Percentiles rank a stretch among this genome's conserved stretches.
Evolutionary conservation across 1,284 basidiomycete species (phyloP).

Genomic region (Uromyces viciae-fabae): DNA sequence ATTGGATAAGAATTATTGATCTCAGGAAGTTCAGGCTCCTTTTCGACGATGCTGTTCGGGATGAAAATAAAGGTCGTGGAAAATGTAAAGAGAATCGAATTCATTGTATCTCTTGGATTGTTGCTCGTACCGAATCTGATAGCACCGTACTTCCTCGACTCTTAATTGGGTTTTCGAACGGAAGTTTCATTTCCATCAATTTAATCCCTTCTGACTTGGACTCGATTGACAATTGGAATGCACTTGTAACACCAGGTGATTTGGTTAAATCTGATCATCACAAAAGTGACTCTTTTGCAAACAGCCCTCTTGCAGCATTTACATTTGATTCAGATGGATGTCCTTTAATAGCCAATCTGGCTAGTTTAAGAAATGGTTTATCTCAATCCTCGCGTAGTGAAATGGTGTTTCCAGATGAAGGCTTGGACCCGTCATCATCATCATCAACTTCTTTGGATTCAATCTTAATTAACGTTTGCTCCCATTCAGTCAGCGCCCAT

Average conservation of each 20-base stretch:
- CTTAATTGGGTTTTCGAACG: slow-evolving; percentile 23
- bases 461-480: slow-evolving; percentile 26
- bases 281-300: background rate
- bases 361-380: slow-evolving; percentile 15
- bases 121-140: slow-evolving; percentile 22
- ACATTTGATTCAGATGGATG: slow-evolving; percentile 18
- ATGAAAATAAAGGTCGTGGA: slow-evolving; percentile 8
- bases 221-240: slow-evolving; percentile 42
- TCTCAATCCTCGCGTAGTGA: slow-evolving; percentile 13
- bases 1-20: slow-evolving; percentile 26
- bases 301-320: slow-evolving; percentile 26
- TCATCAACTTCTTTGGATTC: background rate
- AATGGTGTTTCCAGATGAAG: slow-evolving; percentile 2
- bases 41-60: slow-evolving; percentile 19
- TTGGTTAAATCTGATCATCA: slow-evolving; percentile 9
- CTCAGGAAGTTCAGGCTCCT: slow-evolving; percentile 31
- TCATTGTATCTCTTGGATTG: slow-evolving; percentile 14
- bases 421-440: background rate
- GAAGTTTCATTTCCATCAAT: slow-evolving; percentile 16
- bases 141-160: slow-evolving; percentile 31
- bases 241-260: background rate
- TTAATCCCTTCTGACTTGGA: slow-evolving; percentile 33
- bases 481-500: background rate
- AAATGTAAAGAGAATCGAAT: slow-evolving; percentile 21
- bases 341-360: slow-evolving; percentile 8